phyloP scores from a whole-genome alignment of 2,329 filamentous ascomycete species.

The Drechslera avenae region DNA sequence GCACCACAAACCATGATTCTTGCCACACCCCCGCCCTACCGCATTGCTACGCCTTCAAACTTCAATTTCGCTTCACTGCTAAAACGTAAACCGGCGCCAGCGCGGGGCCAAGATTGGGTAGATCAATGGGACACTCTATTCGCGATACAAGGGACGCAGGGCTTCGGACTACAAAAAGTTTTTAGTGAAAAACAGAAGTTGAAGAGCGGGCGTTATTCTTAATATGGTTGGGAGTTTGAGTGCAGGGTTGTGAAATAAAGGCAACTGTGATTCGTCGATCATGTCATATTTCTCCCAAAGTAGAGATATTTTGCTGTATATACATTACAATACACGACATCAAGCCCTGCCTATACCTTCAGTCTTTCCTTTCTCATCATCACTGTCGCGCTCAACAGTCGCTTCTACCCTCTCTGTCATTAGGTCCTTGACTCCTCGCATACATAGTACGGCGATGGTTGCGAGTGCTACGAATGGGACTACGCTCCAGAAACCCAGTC shows the following conservation, averaged over 20 bases:
- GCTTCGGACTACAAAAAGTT: neutral
- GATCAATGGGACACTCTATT: slow-evolving; percentile 12
- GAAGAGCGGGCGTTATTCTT: neutral
- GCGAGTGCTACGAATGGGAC: slow-evolving; percentile 41
- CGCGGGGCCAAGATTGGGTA: slow-evolving; percentile 15
- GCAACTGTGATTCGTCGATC: no score
- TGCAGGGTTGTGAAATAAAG: neutral
- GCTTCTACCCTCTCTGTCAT: slow-evolving; percentile 44
- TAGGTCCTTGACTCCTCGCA: slow-evolving; percentile 36
- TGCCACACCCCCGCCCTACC: neutral
- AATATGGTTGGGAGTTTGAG: slow-evolving; percentile 4
- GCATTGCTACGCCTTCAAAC: neutral
- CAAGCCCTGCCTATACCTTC: neutral
- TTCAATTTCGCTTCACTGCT: neutral
- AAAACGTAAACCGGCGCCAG: slow-evolving; percentile 15
- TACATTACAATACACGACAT: neutral
- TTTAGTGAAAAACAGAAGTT: neutral
- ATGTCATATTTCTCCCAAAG: no score
- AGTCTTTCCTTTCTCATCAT: slow-evolving; percentile 19
- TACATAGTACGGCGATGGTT: slow-evolving; percentile 28
- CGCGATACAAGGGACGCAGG: slow-evolving; percentile 2
- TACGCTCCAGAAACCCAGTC: slow-evolving; percentile 40
- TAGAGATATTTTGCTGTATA: no score
- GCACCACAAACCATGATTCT: neutral
- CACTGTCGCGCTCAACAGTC: slow-evolving; percentile 32